Base-by-base conservation (phyloP, 2,329 filamentous ascomycete genomes). In the Ophiostoma fasciatum region DNA sequence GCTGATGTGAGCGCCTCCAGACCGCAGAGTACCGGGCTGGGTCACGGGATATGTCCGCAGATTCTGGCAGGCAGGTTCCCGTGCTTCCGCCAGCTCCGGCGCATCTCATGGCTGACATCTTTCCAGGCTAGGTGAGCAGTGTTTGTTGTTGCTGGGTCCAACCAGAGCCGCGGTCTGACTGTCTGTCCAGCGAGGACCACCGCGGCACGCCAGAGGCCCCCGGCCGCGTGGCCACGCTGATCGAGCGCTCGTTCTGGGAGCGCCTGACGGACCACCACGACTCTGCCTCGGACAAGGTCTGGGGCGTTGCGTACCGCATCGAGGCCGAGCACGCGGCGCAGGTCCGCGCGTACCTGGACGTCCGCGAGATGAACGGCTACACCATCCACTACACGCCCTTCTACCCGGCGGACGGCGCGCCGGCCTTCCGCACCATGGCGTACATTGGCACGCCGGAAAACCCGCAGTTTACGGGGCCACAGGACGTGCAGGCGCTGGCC, bases 351-450 rank as follows among this genome's bases (percentile, higher is more conserved):
- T 94, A 94, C 55, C 81, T 98, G 32, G 87, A 96, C 57, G 88
- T 94, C 45, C 78, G 90, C 31, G 90, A 98, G 59, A 94, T 96
- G 52, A 94, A 96, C 60, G 90, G 90, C 19, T 98, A 98, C 59
- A 82, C 78, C 36, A 92, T 94, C 46, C 87, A 94, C 58, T 83
- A 85, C 56, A 83, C 85, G 20, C 74, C 80, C 0, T 94, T 96
- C 55, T 66, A 87, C 48, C 75, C 78, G 7, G 65, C 71, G 4
- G 56, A 62, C 43, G 51, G 51, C 19, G 50, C 53, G 12, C 4
- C 46, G 57, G 15, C 46, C 2, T 67, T 74, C 48, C 57, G 53
- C 36, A 66, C 69, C 40, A 71, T 94, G 43, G 83, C 93, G 2
- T 98, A 98, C 56, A 96, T 98, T 51, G 90, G 90, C 17, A 81